Evolutionary conservation across 2,329 filamentous ascomycete genomes (phyloP).

Genomic region (Pseudogymnoascus sp.): DNA sequence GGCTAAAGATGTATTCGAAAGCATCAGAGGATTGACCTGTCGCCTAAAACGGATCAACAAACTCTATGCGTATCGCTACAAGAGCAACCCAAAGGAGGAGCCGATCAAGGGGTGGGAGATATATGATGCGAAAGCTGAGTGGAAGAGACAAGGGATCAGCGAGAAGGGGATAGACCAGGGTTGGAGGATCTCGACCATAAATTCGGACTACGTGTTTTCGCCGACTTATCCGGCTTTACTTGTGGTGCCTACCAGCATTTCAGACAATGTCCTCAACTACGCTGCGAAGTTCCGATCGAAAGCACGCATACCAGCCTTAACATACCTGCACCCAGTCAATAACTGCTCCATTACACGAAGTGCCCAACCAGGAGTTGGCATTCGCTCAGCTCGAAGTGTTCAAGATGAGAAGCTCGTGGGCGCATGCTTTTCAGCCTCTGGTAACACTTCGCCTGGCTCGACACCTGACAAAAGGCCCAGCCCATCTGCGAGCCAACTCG

Average conservation of each 20-base stretch:
- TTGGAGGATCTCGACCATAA: constrained; percentile 88
- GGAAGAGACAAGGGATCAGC: constrained; percentile 78
- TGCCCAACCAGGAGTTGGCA: constrained; percentile 82
- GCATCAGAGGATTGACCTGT: constrained; percentile 73
- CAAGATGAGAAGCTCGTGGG: constrained; percentile 92
- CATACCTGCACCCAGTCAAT: constrained; percentile 93
- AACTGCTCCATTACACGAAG: constrained; percentile 95
- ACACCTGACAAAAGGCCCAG: constrained; percentile 30
- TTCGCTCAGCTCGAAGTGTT: constrained; percentile 81
- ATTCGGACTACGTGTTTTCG: constrained; percentile 82
- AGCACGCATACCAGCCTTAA: constrained; percentile 78
- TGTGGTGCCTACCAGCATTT: constrained; percentile 79
- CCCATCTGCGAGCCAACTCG: constrained; percentile 44
- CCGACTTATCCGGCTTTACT: constrained; percentile 85
- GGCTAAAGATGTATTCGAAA: constrained; percentile 81
- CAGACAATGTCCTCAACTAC: constrained; percentile 95
- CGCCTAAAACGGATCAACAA: constrained; percentile 77
- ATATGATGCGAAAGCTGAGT: constrained; percentile 82
- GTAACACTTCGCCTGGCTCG: constrained; percentile 19
- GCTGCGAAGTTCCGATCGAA: constrained; percentile 84
- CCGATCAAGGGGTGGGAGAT: constrained; percentile 72
- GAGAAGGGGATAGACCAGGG: constrained; percentile 69
- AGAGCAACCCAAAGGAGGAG: constrained; percentile 65
- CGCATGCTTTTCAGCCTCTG: constrained; percentile 73
- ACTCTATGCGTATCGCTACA: constrained; percentile 84